Conservation (phyloP, 805 yeast genomes). For the Starmerella lactis-condensi region DNA sequence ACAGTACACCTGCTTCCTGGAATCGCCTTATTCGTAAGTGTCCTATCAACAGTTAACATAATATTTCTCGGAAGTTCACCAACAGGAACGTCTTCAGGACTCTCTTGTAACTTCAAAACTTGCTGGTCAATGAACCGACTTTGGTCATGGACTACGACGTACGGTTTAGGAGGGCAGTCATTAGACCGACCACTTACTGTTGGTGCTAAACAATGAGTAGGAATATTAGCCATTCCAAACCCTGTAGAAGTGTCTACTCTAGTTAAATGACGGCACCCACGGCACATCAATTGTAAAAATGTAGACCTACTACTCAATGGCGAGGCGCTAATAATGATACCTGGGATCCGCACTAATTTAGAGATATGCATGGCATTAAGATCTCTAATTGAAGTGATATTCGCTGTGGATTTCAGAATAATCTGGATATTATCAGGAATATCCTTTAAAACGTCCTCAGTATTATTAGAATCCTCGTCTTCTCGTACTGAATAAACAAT, state of each 20-base stretch:
- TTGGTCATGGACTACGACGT: slow-evolving; percentile 79
- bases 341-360: slow-evolving; percentile 76
- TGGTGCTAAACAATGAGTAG: slow-evolving; percentile 45
- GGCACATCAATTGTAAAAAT: slow-evolving; percentile 63
- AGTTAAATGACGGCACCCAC: slow-evolving; percentile 68
- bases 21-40: slow-evolving; percentile 70
- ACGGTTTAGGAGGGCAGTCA: slow-evolving; percentile 82
- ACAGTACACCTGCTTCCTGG: slow-evolving; percentile 92
- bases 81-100: slow-evolving; percentile 97
- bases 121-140: slow-evolving; percentile 92
- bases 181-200: slow-evolving; percentile 30
- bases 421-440: neutral
- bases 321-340: slow-evolving; percentile 81
- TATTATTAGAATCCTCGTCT: neutral
- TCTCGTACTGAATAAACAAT: slow-evolving; percentile 22
- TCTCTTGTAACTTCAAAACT: slow-evolving; percentile 76
- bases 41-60: slow-evolving; percentile 69
- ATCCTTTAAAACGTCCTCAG: neutral
- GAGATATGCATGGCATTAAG: slow-evolving; percentile 76
- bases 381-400: slow-evolving; percentile 55
- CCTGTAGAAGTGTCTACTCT: slow-evolving; percentile 44
- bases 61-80: slow-evolving; percentile 98
- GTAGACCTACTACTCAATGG: slow-evolving; percentile 80
- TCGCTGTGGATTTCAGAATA: slow-evolving; percentile 49
- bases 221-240: slow-evolving; percentile 51